Conservation (phyloP, 805 yeast species). For the Schizosaccharomyces osmophilus region DNA sequence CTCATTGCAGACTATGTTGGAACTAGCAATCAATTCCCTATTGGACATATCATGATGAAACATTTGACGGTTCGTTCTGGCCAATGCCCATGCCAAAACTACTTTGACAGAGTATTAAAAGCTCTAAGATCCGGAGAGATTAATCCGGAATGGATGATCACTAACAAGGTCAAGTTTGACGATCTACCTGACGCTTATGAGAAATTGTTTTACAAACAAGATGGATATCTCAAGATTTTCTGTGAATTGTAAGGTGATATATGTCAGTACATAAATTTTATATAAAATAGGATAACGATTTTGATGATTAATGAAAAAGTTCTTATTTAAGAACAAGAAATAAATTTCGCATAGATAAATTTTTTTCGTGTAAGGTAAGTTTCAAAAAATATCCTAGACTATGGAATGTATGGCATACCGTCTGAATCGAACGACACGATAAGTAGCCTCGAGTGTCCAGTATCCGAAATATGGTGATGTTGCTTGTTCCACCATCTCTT, state of each 20-base stretch:
- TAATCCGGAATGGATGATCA: neutral
- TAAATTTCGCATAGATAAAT: too few species aligned
- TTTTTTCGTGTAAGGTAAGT: too few species aligned
- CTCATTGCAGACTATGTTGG: constrained; percentile 6
- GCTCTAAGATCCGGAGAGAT: neutral
- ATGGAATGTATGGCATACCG: too few species aligned
- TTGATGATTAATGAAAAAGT: too few species aligned
- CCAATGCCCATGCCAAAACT: neutral
- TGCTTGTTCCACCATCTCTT: neutral
- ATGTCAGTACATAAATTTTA: neutral
- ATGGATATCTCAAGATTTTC: neutral
- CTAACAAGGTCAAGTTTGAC: neutral
- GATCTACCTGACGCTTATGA: neutral
- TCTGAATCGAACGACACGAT: neutral
- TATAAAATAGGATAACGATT: neutral
- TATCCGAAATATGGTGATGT: neutral
- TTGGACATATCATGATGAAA: constrained; percentile 4
- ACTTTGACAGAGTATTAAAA: neutral
- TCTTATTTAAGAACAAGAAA: too few species aligned
- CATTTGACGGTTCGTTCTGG: neutral
- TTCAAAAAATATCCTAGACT: too few species aligned
- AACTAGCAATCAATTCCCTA: constrained; percentile 4
- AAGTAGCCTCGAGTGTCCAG: neutral
- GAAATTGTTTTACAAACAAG: neutral
- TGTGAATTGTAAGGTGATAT: neutral